phyloP scores from a whole-genome alignment of 805 yeast species.

The Scheffersomyces lignosus region DNA sequence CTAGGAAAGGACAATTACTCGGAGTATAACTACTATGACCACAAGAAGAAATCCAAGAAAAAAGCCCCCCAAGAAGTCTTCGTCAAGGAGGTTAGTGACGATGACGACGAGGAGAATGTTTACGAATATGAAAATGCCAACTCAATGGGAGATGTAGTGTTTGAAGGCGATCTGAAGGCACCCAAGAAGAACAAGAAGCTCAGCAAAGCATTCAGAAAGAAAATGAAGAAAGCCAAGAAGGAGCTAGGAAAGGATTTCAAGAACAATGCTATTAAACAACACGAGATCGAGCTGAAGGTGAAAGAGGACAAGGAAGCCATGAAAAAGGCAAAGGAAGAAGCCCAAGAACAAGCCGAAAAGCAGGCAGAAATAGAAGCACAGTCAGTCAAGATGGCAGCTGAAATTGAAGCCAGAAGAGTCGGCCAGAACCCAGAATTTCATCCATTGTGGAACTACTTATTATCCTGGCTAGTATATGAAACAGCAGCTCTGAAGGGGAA shows the following conservation, averaged over 20 bases:
- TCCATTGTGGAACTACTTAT: constrained; percentile 38
- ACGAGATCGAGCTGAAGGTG: constrained; percentile 7
- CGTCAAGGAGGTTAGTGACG: constrained; percentile 19
- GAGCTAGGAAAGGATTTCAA: constrained; percentile 19
- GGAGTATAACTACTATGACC: constrained; percentile 36
- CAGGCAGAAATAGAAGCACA: constrained; percentile 1
- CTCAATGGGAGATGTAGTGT: background rate
- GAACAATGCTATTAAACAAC: constrained; percentile 9
- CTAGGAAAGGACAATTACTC: constrained; percentile 32
- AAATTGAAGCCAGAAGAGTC: background rate
- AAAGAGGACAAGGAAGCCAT: background rate
- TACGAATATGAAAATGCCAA: constrained; percentile 4
- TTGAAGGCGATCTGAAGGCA: constrained; percentile 1
- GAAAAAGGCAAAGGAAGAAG: constrained; percentile 2
- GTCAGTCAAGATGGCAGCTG: background rate
- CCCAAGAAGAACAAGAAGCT: constrained; percentile 12
- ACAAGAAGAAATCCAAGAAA: constrained; percentile 13
- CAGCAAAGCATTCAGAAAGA: constrained; percentile 12
- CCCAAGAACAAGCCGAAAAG: constrained; percentile 4
- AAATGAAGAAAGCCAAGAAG: constrained; percentile 22
- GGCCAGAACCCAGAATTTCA: constrained; percentile 26
- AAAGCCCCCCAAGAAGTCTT: constrained; percentile 18
- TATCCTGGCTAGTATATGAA: constrained; percentile 38
- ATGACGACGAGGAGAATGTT: constrained; percentile 6
- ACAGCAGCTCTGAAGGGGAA: background rate